phyloP scores from a whole-genome alignment of 129 eudicot species.

The Flaveria bidentis region DNA sequence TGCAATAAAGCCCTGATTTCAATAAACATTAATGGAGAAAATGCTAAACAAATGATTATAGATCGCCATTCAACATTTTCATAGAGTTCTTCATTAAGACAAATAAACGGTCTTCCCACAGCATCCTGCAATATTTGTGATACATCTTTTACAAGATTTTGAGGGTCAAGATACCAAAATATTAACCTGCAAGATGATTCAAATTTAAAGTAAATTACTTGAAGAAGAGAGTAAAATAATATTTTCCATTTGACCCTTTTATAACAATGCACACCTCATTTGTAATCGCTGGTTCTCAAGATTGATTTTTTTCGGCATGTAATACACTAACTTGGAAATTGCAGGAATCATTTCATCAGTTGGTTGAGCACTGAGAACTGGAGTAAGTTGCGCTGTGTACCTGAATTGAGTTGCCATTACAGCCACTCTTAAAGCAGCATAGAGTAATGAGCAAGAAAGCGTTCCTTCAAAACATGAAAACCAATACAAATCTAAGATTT shows the following conservation, averaged over 20 bases:
- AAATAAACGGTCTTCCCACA: constrained; percentile 52
- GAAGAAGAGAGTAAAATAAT: not conserved
- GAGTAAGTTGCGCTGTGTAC: constrained; percentile 24
- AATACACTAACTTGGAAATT: constrained; percentile 39
- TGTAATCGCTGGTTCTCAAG: constrained; percentile 44
- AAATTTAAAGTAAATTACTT: constrained; percentile 16
- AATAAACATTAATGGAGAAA: constrained; percentile 63
- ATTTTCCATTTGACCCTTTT: constrained; percentile 6
- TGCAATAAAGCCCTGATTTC: constrained; percentile 70
- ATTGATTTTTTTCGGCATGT: constrained; percentile 39
- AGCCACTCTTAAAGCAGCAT: constrained; percentile 49
- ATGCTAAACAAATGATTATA: constrained; percentile 50
- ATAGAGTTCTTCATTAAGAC: constrained; percentile 49
- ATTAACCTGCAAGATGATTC: constrained; percentile 53
- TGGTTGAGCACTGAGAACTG: constrained; percentile 35
- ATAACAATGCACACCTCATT: constrained; percentile 46
- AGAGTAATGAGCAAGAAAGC: constrained; percentile 44
- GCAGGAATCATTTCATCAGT: constrained; percentile 31
- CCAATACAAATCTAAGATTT: constrained; percentile 1
- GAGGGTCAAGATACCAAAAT: constrained; percentile 70
- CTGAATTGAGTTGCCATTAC: constrained; percentile 42
- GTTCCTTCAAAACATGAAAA: constrained; percentile 44
- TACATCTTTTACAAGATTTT: constrained; percentile 51
- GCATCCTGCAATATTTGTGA: constrained; percentile 55
- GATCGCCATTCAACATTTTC: constrained; percentile 67